phyloP scores from a whole-genome alignment of 768 basidiomycete species.

The Pleurotus citrinopileatus region DNA sequence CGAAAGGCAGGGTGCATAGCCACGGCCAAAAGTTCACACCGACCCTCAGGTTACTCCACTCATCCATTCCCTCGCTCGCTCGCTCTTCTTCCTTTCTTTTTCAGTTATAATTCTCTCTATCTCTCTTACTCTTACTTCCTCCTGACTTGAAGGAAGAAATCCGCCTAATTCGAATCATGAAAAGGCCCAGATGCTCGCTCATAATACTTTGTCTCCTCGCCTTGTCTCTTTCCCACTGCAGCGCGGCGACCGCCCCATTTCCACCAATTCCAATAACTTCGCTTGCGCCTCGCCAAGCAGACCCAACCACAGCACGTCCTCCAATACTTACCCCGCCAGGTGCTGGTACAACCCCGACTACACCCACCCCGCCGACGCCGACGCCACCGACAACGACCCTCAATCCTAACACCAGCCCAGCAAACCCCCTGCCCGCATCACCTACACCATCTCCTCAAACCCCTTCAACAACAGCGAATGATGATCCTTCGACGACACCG shows the following conservation, averaged over 20 bases:
- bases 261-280: background rate
- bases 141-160: too few relatives aligned
- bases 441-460: background rate
- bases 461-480: background rate
- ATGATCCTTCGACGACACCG: background rate
- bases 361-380: too few relatives aligned
- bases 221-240: background rate
- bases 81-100: background rate
- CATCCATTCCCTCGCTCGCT: background rate
- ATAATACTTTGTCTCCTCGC: background rate
- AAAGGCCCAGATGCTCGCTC: background rate
- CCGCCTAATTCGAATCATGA: background rate
- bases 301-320: too few relatives aligned
- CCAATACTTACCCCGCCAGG: background rate
- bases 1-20: background rate
- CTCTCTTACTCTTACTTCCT: background rate
- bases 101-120: background rate
- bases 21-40: background rate
- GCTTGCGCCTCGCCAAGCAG: background rate
- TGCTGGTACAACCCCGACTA: background rate
- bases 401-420: too few relatives aligned
- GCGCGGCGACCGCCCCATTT: background rate
- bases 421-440: too few relatives aligned
- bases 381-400: background rate
- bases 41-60: too few relatives aligned